These are phyloP conservation scores for Glebionis coronaria DNA, from an alignment of 129 eudicot genomes.

Conservation along the genomic window DNA sequence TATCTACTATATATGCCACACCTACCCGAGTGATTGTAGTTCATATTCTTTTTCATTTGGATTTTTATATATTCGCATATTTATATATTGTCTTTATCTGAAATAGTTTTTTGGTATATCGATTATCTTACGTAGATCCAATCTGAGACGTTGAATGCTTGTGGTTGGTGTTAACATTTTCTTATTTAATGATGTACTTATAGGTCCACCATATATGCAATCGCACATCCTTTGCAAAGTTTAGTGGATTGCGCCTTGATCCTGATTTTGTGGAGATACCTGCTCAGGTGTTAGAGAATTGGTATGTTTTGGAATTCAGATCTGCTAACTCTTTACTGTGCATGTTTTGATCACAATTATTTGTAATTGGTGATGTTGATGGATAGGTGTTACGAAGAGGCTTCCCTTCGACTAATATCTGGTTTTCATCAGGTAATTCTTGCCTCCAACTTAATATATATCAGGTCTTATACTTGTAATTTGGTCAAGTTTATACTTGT, in stretches of 20 bases:
- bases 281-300: constrained; percentile 74
- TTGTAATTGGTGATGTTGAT: constrained; percentile 5
- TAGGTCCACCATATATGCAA: constrained; percentile 89
- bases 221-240: constrained; percentile 75
- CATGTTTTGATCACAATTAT: neutral
- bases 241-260: constrained; percentile 90
- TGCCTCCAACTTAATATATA: neutral
- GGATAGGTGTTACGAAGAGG: constrained; percentile 76
- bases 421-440: constrained; percentile 84
- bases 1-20: too few species aligned
- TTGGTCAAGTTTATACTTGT: neutral
- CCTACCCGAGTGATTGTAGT: too few species aligned
- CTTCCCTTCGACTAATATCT: constrained; percentile 69
- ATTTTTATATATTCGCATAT: too few species aligned
- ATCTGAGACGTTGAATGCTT: neutral
- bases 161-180: neutral
- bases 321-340: neutral
- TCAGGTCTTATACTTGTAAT: neutral
- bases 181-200: constrained; percentile 27
- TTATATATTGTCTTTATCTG: neutral
- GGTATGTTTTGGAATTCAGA: constrained; percentile 36
- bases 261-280: constrained; percentile 98
- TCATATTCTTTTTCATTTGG: too few species aligned
- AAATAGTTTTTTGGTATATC: neutral
- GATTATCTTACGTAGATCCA: neutral